Evolutionary conservation across 2,329 filamentous ascomycete genomes (phyloP).

Genomic region (Daldinia eschscholtzii): DNA sequence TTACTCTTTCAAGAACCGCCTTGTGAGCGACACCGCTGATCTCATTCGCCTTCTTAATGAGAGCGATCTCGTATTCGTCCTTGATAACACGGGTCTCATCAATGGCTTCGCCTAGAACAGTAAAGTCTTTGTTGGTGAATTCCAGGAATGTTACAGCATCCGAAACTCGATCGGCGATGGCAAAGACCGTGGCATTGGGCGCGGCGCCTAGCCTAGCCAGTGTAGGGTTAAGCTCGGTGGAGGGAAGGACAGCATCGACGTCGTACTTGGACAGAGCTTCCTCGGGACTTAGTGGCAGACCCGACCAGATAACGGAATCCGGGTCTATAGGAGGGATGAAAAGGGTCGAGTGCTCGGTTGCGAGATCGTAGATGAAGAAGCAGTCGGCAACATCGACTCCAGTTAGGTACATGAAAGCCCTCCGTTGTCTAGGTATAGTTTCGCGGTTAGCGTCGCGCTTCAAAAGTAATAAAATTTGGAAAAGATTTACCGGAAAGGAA

Average conservation of each 20-base stretch:
- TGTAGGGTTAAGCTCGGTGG: constrained; percentile 80
- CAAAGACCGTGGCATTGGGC: constrained; percentile 71
- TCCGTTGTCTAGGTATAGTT: constrained; percentile 74
- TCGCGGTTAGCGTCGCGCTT: constrained; percentile 13
- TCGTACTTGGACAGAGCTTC: constrained; percentile 85
- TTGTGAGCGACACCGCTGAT: constrained; percentile 77
- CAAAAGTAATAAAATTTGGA: neutral
- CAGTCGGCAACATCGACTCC: constrained; percentile 85
- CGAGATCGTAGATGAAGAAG: constrained; percentile 84
- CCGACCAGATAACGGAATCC: constrained; percentile 94
- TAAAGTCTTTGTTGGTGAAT: constrained; percentile 74
- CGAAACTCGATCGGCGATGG: constrained; percentile 83
- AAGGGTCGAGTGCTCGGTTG: constrained; percentile 78
- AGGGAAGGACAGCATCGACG: constrained; percentile 80
- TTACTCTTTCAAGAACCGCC: constrained; percentile 71
- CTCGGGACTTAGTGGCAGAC: constrained; percentile 80
- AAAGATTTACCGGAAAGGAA: constrained; percentile 77
- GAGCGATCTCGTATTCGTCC: constrained; percentile 78
- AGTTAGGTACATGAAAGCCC: constrained; percentile 94
- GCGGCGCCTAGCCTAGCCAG: constrained; percentile 66
- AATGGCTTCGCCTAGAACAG: constrained; percentile 71
- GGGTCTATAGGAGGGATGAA: constrained; percentile 92
- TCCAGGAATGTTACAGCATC: constrained; percentile 77
- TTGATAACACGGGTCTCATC: constrained; percentile 78
- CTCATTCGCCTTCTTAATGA: constrained; percentile 78